Conservation (phyloP, 1,139 yeast species). For the Meyerozyma sp. region DNA sequence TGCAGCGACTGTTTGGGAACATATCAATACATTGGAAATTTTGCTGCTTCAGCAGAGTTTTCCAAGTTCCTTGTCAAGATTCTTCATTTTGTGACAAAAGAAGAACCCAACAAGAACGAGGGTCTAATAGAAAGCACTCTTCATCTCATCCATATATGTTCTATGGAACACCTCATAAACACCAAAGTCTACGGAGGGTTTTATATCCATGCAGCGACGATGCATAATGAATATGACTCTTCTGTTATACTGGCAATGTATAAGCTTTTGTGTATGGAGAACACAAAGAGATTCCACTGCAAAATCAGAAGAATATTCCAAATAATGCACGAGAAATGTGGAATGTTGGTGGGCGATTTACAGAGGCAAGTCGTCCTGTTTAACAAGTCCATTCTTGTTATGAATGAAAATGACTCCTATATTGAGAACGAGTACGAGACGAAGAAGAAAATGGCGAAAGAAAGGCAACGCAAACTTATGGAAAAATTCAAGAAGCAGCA, state of each 20-base stretch:
- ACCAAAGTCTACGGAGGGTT: slow-evolving; percentile 25
- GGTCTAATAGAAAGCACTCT: slow-evolving; percentile 52
- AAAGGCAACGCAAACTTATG: slow-evolving; percentile 66
- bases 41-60: slow-evolving; percentile 50
- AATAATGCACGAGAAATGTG: slow-evolving; percentile 24
- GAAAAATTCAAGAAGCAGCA: slow-evolving; percentile 80
- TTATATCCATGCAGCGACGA: slow-evolving; percentile 29
- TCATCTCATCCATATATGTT: slow-evolving; percentile 63
- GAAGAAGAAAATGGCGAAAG: slow-evolving; percentile 65
- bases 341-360: slow-evolving; percentile 17
- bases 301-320: slow-evolving; percentile 52
- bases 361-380: slow-evolving; percentile 17
- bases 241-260: slow-evolving; percentile 46
- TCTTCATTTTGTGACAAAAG: slow-evolving; percentile 35
- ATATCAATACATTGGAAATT: slow-evolving; percentile 30
- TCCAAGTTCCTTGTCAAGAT: slow-evolving; percentile 47
- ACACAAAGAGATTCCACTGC: slow-evolving; percentile 38
- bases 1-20: slow-evolving; percentile 26
- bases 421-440: slow-evolving; percentile 47
- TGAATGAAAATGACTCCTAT: slow-evolving; percentile 9
- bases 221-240: slow-evolving; percentile 22
- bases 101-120: slow-evolving; percentile 43
- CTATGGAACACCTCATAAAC: slow-evolving; percentile 29
- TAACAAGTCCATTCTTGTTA: slow-evolving; percentile 14
- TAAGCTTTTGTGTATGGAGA: slow-evolving; percentile 34